Conservation (phyloP, 805 yeast species). For the Jamesozyma piceae region DNA sequence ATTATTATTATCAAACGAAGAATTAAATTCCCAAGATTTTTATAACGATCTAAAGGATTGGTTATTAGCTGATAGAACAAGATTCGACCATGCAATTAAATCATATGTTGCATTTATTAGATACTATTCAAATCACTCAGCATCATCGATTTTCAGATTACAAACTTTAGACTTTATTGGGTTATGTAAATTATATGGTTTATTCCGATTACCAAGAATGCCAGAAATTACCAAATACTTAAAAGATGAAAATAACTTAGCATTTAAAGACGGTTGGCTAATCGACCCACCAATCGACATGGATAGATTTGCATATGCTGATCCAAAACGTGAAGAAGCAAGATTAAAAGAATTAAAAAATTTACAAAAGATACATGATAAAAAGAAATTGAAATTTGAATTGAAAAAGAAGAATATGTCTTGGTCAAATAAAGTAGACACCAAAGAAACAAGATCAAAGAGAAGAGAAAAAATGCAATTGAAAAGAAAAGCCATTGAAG, state of each 20-base stretch:
- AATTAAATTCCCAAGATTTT: conserved; percentile 13
- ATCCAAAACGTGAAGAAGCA: conserved; percentile 51
- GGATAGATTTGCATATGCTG: conserved; percentile 57
- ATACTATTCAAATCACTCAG: conserved; percentile 80
- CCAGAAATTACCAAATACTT: conserved; percentile 65
- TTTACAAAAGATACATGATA: conserved; percentile 29
- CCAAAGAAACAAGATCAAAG: conserved; percentile 50
- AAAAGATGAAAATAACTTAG: conserved; percentile 38
- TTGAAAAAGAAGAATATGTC: conserved; percentile 49
- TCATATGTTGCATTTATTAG: conserved; percentile 77
- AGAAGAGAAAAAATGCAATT: conserved; percentile 53
- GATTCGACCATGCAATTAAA: conserved; percentile 72
- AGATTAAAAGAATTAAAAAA: conserved; percentile 52
- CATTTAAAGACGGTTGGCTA: conserved; percentile 59
- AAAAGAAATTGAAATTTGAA: conserved; percentile 35
- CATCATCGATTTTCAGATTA: conserved; percentile 77
- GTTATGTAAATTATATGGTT: conserved; percentile 67
- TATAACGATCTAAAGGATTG: conserved; percentile 36
- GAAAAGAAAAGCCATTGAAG: conserved; percentile 57
- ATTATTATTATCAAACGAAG: neutral
- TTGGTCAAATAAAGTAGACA: conserved; percentile 67
- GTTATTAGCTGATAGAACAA: conserved; percentile 62
- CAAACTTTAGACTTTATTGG: conserved; percentile 62
- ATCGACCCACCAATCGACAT: conserved; percentile 50
- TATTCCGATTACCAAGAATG: conserved; percentile 83